These are phyloP conservation scores for Cudoniella acicularis DNA, from an alignment of 495 filamentous ascomycete genomes.

Conservation along the genomic window DNA sequence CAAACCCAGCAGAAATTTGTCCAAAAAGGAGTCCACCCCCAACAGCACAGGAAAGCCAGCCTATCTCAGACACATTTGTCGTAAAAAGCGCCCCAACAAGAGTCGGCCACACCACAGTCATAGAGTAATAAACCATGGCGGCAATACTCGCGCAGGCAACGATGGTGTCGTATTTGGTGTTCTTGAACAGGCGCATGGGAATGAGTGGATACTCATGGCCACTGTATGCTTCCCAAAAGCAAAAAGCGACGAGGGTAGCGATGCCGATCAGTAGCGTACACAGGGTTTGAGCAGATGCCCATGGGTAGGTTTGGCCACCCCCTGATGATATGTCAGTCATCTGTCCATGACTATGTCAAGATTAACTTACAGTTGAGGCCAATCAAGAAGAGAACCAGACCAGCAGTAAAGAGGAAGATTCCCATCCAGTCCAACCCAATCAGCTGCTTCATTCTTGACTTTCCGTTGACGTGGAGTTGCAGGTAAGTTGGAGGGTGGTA, in stretches of 20 bases:
- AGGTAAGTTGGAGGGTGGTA: background rate
- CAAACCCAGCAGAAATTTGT: conserved; percentile 26
- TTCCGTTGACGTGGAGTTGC: conserved; percentile 4
- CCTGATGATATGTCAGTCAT: conserved; percentile 15
- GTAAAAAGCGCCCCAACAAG: background rate
- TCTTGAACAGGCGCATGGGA: conserved; percentile 33
- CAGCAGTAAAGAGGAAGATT: background rate
- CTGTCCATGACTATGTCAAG: background rate
- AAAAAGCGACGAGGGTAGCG: conserved; percentile 38
- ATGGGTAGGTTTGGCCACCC: conserved; percentile 46
- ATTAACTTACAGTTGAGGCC: background rate
- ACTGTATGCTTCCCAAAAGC: conserved; percentile 25
- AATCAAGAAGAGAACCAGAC: background rate
- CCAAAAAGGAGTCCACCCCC: conserved; percentile 27
- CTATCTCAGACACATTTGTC: background rate
- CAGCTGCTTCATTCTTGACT: conserved; percentile 2
- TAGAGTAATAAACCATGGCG: conserved; percentile 31
- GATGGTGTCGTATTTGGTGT: conserved; percentile 27
- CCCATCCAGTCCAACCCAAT: background rate
- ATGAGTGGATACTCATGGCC: conserved; percentile 22
- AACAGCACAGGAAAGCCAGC: conserved; percentile 17
- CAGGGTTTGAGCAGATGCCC: conserved; percentile 45
- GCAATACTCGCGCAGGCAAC: conserved; percentile 16
- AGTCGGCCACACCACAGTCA: conserved; percentile 25
- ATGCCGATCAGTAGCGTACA: conserved; percentile 41